A percentile compares a stretch with the other conserved stretches of the same genome.
These are phyloP conservation scores for Pythium aristosporum DNA, from an alignment of 352 stramenopile genomes.

Conservation along the genomic window DNA sequence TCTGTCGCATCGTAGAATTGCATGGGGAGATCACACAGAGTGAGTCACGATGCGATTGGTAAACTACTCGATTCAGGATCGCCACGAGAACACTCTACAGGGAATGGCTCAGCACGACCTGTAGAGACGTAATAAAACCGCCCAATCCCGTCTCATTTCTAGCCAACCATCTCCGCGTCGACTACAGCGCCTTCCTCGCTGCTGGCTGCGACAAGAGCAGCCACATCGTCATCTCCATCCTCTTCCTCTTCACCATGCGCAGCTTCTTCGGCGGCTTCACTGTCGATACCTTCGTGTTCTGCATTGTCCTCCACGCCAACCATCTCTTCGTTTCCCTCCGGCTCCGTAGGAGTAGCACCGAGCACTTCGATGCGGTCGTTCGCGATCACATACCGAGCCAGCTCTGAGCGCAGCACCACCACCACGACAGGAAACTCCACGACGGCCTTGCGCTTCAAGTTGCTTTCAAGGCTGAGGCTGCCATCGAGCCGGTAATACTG, in stretches of 20 bases:
- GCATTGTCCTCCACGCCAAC: slow-evolving; percentile 4
- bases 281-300: slow-evolving; percentile 2
- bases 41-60: no score
- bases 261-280: slow-evolving; percentile 2
- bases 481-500: slow-evolving; percentile 77
- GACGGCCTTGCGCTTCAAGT: slow-evolving; percentile 73
- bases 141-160: no score
- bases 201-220: neutral
- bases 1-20: no score
- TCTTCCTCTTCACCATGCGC: slow-evolving; percentile 2
- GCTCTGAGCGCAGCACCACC: slow-evolving; percentile 45
- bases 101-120: no score
- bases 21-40: no score
- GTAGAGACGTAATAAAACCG: no score
- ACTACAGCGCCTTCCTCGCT: neutral
- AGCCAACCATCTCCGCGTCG: neutral
- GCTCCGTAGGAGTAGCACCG: neutral
- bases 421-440: slow-evolving; percentile 80
- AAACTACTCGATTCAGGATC: no score
- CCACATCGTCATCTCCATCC: neutral
- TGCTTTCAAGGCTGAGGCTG: slow-evolving; percentile 59
- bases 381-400: slow-evolving; percentile 54
- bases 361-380: slow-evolving; percentile 73
- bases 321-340: neutral
- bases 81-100: no score